A percentile compares a stretch with the other conserved stretches of the same genome.
These are phyloP conservation scores for Pochonia chlamydosporia DNA, from an alignment of 2,329 filamentous ascomycete genomes.

Conservation along the genomic window DNA sequence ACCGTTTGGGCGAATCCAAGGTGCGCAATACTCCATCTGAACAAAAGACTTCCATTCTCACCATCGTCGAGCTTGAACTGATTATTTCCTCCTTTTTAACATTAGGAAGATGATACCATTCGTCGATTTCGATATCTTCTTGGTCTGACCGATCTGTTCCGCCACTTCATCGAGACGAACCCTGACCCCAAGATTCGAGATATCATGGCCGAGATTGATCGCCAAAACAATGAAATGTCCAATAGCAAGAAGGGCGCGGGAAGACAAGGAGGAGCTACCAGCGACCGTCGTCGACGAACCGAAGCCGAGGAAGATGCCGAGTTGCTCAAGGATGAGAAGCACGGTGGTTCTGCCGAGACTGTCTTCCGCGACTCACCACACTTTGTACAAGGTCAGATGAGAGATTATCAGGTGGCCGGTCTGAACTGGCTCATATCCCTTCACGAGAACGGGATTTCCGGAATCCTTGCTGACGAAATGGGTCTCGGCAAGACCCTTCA, in stretches of 20 bases:
- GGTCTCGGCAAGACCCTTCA: constrained; percentile 95
- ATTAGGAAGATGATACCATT: constrained; percentile 93
- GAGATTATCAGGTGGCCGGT: constrained; percentile 93
- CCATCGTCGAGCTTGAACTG: background rate
- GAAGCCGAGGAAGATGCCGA: constrained; percentile 98
- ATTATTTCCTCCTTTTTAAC: constrained; percentile 1
- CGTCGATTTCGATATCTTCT: constrained; percentile 91
- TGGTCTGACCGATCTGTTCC: constrained; percentile 92
- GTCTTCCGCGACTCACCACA: constrained; percentile 90
- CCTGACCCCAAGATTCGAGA: constrained; percentile 92
- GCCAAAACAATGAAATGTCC: constrained; percentile 73
- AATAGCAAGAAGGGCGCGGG: constrained; percentile 67
- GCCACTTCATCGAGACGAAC: constrained; percentile 97
- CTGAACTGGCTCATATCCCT: constrained; percentile 97
- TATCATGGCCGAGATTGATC: constrained; percentile 90
- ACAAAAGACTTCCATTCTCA: background rate
- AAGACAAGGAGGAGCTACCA: constrained; percentile 78
- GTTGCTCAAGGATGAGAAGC: constrained; percentile 77
- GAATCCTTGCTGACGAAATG: constrained; percentile 98
- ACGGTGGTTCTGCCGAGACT: constrained; percentile 76
- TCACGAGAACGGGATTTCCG: constrained; percentile 97
- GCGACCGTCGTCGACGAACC: constrained; percentile 75
- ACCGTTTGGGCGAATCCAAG: constrained; percentile 86
- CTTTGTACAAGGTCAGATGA: constrained; percentile 86
- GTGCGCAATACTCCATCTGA: constrained; percentile 38